A percentile compares a stretch with the other conserved stretches of the same genome.
Evolutionary conservation across 2,329 filamentous ascomycete genomes (phyloP).

Genomic region (Tolypocladium paradoxum): DNA sequence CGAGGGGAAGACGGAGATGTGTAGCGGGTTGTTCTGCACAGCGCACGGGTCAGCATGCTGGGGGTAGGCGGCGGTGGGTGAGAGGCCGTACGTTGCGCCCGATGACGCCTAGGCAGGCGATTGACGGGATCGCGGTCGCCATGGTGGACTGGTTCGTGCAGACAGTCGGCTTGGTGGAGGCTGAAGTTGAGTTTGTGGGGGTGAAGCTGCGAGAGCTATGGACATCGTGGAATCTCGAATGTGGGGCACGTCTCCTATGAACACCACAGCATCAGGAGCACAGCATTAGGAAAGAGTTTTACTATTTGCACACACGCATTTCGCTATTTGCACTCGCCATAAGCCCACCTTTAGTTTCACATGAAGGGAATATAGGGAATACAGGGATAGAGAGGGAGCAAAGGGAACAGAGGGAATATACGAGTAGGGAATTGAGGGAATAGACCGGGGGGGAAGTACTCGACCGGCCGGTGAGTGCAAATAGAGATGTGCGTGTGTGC

Average conservation of each 20-base stretch:
- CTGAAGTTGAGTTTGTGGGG: background rate
- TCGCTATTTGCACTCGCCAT: no score
- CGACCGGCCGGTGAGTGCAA: no score
- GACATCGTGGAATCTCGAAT: background rate
- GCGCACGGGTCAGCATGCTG: background rate
- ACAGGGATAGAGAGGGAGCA: no score
- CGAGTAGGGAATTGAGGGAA: no score
- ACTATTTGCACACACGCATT: no score
- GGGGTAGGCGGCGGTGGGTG: background rate
- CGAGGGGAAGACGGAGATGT: conserved; percentile 81
- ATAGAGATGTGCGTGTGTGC: no score
- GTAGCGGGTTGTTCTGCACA: conserved; percentile 86
- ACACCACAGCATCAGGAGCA: background rate
- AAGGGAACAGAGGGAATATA: no score
- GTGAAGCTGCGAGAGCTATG: background rate
- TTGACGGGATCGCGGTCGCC: conserved; percentile 59
- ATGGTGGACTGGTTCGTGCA: conserved; percentile 21
- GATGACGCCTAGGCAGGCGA: conserved; percentile 89
- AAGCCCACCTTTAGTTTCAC: no score
- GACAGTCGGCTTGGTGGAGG: background rate
- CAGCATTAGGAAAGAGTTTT: no score
- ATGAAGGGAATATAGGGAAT: no score
- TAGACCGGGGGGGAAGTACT: no score
- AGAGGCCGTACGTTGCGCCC: conserved; percentile 65
- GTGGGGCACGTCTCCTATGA: background rate